Conservation (phyloP, 2,329 filamentous ascomycete genomes). For the Alternaria gaisen region DNA sequence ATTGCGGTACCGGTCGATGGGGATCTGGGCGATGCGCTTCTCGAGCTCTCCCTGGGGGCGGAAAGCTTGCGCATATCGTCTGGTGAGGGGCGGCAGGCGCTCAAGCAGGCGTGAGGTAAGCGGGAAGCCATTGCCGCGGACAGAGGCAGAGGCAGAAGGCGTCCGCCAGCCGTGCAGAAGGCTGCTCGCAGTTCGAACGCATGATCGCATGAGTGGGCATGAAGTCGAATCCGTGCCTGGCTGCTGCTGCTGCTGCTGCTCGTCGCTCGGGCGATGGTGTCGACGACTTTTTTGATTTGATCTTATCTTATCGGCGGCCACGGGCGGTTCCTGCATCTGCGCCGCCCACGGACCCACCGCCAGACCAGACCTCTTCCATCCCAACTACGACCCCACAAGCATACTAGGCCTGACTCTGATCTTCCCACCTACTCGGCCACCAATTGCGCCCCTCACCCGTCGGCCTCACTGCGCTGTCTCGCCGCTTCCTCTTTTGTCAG, state of each 20-base stretch:
- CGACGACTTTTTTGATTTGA: slow-evolving; percentile 16
- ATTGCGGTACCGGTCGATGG: slow-evolving; percentile 83
- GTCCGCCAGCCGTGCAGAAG: slow-evolving; percentile 50
- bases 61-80: slow-evolving; percentile 48
- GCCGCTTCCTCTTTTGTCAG: not conserved
- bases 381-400: slow-evolving; percentile 7
- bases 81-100: slow-evolving; percentile 36
- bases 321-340: slow-evolving; percentile 18
- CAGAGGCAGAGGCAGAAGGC: slow-evolving; percentile 33
- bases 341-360: slow-evolving; percentile 21
- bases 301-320: slow-evolving; percentile 36
- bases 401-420: slow-evolving; percentile 6
- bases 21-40: slow-evolving; percentile 74
- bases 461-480: not conserved
- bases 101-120: slow-evolving; percentile 33
- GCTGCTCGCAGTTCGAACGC: slow-evolving; percentile 56
- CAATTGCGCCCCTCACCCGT: not conserved
- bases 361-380: slow-evolving; percentile 13
- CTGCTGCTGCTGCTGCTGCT: slow-evolving; percentile 9
- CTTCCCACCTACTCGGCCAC: not conserved
- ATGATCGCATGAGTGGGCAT: slow-evolving; percentile 60
- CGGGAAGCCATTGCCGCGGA: slow-evolving; percentile 28
- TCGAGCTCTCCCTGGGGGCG: slow-evolving; percentile 64
- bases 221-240: slow-evolving; percentile 24
- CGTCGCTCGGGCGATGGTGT: slow-evolving; percentile 5